Evolutionary conservation across 495 filamentous ascomycete species (phyloP), one percentile per base, ranked within the genome.

Genomic region (Emericellopsis terricola): DNA sequence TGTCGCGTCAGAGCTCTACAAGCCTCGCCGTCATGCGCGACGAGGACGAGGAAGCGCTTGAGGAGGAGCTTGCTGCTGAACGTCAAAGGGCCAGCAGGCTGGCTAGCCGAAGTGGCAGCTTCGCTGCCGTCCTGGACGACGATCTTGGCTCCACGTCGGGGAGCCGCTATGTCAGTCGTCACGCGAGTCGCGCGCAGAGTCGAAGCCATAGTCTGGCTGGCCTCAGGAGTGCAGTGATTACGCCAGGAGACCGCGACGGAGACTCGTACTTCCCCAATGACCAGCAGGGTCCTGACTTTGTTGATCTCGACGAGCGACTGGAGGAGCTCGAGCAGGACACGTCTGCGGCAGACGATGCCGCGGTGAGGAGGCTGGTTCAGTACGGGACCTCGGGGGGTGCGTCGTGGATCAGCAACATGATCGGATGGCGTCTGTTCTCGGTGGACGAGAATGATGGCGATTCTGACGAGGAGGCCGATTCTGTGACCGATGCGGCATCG

Each of bases 391-490:
- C 72, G 34, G 75, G 78, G 3, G 52, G 85, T n/a, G 77, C 77
- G 0, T 65, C 69, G 8, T 83, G 77, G 73, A 64, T 94, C 41
- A 81, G 81, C 42, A 63, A 67, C 30, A 44, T 85, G 38, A 66
- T 85, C 24, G 76, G 74, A 5, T 84, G 81, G 68, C 78, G 73
- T 11, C 52, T 89, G 13, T 87, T 89, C 50, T 69, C 74, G 6
- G 74, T 83, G 8, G 45, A 47, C 20, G 40, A 39, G 2, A 57
- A 59, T 36, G 58, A 56, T 38, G 53, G 49, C 9, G 55, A 59
- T 9, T 60, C 59, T 9, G 60, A 66, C 24, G 53, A 49, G 18
- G 50, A 56, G 17, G 35, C 45, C 35, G 55, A 62, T 30, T n/a
- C n/a, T n/a, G 50, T 41, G 19, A 49, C 56, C 41, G 24, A 65